Evolutionary conservation across 805 yeast genomes (phyloP).

Genomic region (Torulaspora delbrueckii): DNA sequence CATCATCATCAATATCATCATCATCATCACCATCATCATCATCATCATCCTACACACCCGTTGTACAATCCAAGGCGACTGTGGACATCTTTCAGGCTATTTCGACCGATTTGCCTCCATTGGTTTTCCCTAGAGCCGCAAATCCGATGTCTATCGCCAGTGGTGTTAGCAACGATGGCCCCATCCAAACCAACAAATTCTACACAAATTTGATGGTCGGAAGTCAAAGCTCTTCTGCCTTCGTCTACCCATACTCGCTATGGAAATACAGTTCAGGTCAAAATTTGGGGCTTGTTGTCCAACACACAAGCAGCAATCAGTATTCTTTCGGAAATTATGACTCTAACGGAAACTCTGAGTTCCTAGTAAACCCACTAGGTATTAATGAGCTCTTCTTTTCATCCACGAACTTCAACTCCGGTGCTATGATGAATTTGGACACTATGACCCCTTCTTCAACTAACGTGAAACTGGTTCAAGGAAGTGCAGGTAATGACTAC

Average conservation of each 20-base stretch:
- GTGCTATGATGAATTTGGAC: constrained; percentile 40
- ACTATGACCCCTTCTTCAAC: constrained; percentile 51
- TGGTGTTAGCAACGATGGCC: constrained; percentile 43
- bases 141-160: constrained; percentile 44
- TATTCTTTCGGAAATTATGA: constrained; percentile 46
- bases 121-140: constrained; percentile 43
- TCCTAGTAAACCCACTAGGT: constrained; percentile 52
- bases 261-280: constrained; percentile 46
- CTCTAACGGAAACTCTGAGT: constrained; percentile 35
- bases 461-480: constrained; percentile 38
- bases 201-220: constrained; percentile 60
- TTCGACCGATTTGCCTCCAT: constrained; percentile 42
- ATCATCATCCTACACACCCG: constrained; percentile 1
- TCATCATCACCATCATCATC: constrained; percentile 8
- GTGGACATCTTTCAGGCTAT: constrained; percentile 48
- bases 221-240: constrained; percentile 49
- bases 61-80: constrained; percentile 21
- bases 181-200: constrained; percentile 72
- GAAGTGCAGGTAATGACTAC: constrained; percentile 32
- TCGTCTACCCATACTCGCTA: constrained; percentile 62
- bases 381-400: constrained; percentile 53
- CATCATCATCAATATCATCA: constrained; percentile 3
- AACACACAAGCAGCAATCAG: constrained; percentile 44
- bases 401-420: constrained; percentile 43
- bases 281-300: constrained; percentile 57